Evolutionary conservation across 306 rosid genomes (phyloP), one percentile per base, ranked within the genome.

Genomic region (Herpetospermum pedunculosum): DNA sequence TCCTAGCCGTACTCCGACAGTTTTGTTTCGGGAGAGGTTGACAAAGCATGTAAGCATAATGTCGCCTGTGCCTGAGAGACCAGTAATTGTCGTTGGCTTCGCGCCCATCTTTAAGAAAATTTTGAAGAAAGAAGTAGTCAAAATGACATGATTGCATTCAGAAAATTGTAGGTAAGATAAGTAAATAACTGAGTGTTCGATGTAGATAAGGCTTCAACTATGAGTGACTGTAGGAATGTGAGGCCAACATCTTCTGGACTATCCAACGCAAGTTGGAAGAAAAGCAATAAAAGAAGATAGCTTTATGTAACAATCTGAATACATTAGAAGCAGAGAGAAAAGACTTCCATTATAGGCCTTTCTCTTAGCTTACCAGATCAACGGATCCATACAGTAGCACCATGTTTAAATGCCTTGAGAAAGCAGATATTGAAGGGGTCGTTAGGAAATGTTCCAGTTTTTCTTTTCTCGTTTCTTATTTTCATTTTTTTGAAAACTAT

Each of bases 11-110:
- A 91, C 89, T 7, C 98, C 97, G 14, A 93, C 97, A 4, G 87
- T 93, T 83, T 85, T 83, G 83, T 93, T 93, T 86, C 97, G 88
- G 5, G 98, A 93, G 75, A 93, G 96, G 78, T 87, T 89, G 64
- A 93, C 98, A 35, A 93, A 89, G 64, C 96, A 93, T 23, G 94
- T 93, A 69, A 91, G 98, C 97, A 91, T 93, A 72, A 91, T 91
- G 83, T 93, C 97, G 80, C 97, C 97, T 0, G 91, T 91, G 76
- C 97, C 97, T 37, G 98, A 89, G 57, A 93, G 88, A 28, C 98
- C 97, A 6, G 97, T 93, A 68, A 93, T 86, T 43, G 97, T 91
- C 12, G 98, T 79, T 0, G 96, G 88, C 85, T 89, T 91, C 4
- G 92, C 96, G n/a, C 98, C 97, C 96, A 89, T 93, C 97, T 93